Base-by-base conservation (phyloP, 2,329 filamentous ascomycete species). In the Calonectria montana region DNA sequence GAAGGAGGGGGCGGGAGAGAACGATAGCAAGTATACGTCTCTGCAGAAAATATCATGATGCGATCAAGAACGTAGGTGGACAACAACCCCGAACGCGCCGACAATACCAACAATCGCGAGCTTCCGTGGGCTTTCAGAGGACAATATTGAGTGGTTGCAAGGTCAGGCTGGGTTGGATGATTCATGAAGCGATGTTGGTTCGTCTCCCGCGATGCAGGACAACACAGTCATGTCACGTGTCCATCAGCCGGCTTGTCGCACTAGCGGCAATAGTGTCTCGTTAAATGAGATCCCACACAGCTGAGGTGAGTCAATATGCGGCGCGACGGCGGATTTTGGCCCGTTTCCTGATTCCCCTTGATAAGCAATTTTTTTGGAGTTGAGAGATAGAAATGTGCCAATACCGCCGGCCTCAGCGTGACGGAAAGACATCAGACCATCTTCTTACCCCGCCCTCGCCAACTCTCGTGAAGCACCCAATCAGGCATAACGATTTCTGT, bases 11-110 rank as follows among this genome's bases (percentile, higher is more conserved):
- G 71, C 12, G 71, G 62, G 50, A 67, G 72, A 43, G 55, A 65
- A 48, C 76, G 69, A 53, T 63, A 23, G 66, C 64, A 61, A 45
- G 65, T 65, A 68, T 73, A 67, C 10, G 25, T 57, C 25, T 47
- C 69, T 75, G 66, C 70, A 66, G 66, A 73, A 75, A 53, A 72
- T 63, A 73, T 64, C 77, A 79, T 79, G 73, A 66, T 79, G 59
- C 50, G 64, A 55, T 64, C 15, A 67, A 48, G 35, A 59, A 59
- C 10, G 31, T 35, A 53, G 18, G 12, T 23, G 37, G 21, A 59
- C 15, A 59, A 12, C 12, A 15, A 59, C 35, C 53, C 53, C 13
- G 53, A 25, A 15, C 31, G 53, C 35, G 31, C 53, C 35, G 21
- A 23, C 53, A 59, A 23, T 21, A 16, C 15, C 39, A 10, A 59